Percentiles rank a stretch among this genome's conserved stretches.
Evolutionary conservation across 306 rosid species (phyloP).

Genomic region (Begonia fuchsioides): DNA sequence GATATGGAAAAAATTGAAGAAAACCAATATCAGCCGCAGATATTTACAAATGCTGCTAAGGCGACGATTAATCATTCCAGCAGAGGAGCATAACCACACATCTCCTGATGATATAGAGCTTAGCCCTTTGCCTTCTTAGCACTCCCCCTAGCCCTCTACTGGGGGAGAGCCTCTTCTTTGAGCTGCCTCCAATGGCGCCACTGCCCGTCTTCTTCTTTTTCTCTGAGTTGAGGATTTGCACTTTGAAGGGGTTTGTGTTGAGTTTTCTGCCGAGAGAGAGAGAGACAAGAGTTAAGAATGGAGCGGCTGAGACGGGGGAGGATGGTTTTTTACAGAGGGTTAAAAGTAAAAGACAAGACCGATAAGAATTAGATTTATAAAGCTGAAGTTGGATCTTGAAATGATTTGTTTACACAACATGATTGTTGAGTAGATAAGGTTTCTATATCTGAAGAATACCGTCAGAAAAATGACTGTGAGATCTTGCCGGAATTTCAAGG

Average conservation of each 20-base stretch:
- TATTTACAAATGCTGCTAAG: background rate
- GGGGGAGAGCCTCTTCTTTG: background rate
- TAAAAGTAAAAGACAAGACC: too few species aligned
- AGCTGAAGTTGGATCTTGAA: too few species aligned
- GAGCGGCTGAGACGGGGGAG: background rate
- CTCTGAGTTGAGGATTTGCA: too few species aligned
- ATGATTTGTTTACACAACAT: too few species aligned
- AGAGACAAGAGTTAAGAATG: too few species aligned
- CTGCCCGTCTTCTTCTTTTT: background rate
- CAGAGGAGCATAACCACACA: background rate
- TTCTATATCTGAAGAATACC: too few species aligned
- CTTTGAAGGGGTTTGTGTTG: too few species aligned
- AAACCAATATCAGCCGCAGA: background rate
- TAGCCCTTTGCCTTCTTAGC: background rate
- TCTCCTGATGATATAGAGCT: background rate
- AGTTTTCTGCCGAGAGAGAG: too few species aligned
- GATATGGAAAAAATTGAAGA: background rate
- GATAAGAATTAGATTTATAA: too few species aligned
- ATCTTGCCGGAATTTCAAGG: too few species aligned
- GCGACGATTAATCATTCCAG: background rate
- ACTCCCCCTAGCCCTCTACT: background rate
- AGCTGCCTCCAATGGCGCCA: background rate
- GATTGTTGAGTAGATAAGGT: too few species aligned
- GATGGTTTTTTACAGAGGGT: background rate
- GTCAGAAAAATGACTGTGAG: too few species aligned